These are phyloP conservation scores for Penicillium ucsense DNA, from an alignment of 495 filamentous ascomycete species.

Conservation along the genomic window DNA sequence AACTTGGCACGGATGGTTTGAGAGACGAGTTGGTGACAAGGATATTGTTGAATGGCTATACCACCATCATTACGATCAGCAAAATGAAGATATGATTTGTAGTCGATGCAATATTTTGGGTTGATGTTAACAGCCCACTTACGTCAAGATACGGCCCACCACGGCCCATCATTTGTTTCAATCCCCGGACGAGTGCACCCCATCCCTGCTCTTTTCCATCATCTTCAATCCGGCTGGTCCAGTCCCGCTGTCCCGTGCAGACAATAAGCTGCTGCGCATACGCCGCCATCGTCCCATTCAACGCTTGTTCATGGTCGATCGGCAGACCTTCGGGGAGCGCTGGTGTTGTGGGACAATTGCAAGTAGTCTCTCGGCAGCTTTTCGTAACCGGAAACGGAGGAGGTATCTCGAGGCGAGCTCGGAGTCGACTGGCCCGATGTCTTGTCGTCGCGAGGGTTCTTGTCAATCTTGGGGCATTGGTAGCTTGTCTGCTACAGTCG, in stretches of 20 bases:
- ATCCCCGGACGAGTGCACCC: conserved; percentile 56
- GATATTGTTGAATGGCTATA: conserved; percentile 71
- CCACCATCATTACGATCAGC: no score
- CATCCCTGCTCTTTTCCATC: conserved; percentile 33
- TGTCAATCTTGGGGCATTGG: background rate
- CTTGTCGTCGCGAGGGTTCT: conserved; percentile 21
- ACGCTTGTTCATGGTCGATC: conserved; percentile 59
- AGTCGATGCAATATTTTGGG: no score
- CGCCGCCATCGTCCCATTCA: conserved; percentile 67
- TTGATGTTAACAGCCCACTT: conserved; percentile 19
- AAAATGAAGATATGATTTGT: no score
- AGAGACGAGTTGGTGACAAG: conserved; percentile 66
- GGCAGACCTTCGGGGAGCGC: conserved; percentile 55
- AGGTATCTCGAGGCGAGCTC: conserved; percentile 29
- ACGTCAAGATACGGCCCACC: conserved; percentile 65
- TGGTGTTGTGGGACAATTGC: conserved; percentile 57
- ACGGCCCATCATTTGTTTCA: conserved; percentile 58
- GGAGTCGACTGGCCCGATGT: conserved; percentile 10
- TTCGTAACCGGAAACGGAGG: conserved; percentile 40
- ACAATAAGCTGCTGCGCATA: conserved; percentile 78
- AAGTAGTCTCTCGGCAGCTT: conserved; percentile 62
- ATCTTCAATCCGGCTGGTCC: conserved; percentile 64
- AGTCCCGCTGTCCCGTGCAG: conserved; percentile 70
- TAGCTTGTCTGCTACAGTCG: conserved; percentile 10
- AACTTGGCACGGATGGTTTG: conserved; percentile 30